These are phyloP conservation scores for Sclerotinia spermophila DNA, from an alignment of 2,329 filamentous ascomycete genomes.

Conservation along the genomic window DNA sequence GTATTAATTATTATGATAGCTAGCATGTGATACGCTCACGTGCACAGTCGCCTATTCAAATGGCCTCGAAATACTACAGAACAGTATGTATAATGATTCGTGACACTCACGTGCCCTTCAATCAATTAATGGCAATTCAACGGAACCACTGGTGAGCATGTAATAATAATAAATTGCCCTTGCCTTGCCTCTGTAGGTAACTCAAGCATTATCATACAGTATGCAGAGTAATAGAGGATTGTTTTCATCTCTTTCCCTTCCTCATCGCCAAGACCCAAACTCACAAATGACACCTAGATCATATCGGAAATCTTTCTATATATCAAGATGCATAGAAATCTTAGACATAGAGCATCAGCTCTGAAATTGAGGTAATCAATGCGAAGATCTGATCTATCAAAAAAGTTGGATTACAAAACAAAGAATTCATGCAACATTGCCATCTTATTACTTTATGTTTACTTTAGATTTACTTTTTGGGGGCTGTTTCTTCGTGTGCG, in stretches of 20 bases:
- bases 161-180: no score
- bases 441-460: background rate
- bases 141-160: background rate
- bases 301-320: background rate
- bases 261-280: background rate
- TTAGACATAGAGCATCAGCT: slow-evolving; percentile 7
- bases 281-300: background rate
- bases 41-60: accelerated
- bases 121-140: background rate
- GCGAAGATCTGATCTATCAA: slow-evolving; percentile 8
- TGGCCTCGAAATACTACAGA: no score
- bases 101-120: background rate
- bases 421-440: background rate
- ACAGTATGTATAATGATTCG: no score
- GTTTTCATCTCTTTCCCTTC: background rate
- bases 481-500: background rate
- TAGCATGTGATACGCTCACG: background rate
- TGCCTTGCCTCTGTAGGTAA: background rate
- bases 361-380: background rate
- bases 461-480: background rate
- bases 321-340: background rate
- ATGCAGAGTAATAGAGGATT: background rate
- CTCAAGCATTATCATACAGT: background rate
- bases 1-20: background rate
- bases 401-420: background rate